These are phyloP conservation scores for Holtermannia corniformis DNA, from an alignment of 768 basidiomycete genomes.

Conservation along the genomic window DNA sequence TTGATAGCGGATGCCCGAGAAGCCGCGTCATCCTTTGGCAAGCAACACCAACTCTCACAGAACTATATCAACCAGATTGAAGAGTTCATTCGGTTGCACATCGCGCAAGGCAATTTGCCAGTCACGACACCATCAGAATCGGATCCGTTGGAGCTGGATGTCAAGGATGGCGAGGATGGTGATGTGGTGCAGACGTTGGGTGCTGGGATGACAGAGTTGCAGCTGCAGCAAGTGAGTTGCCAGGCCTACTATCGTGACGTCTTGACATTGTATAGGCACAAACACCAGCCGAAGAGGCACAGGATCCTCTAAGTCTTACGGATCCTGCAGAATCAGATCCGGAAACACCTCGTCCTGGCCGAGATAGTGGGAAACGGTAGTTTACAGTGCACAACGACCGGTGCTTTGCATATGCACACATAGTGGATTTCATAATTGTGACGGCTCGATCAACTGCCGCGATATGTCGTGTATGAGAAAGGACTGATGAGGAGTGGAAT, in stretches of 20 bases:
- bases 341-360: no score
- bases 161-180: background rate
- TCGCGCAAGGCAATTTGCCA: background rate
- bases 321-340: no score
- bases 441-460: constrained; percentile 53
- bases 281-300: background rate
- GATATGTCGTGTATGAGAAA: constrained; percentile 82
- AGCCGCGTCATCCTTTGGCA: constrained; percentile 27
- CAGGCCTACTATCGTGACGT: no score
- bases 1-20: constrained; percentile 19
- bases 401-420: background rate
- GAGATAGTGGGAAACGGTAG: no score
- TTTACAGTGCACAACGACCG: background rate
- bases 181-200: background rate
- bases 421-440: background rate
- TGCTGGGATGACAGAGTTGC: background rate
- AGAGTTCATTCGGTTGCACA: constrained; percentile 16
- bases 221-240: background rate
- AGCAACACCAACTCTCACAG: constrained; percentile 20
- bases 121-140: background rate
- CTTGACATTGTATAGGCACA: background rate
- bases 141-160: background rate
- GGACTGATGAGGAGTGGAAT: constrained; percentile 87
- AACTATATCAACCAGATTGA: constrained; percentile 34
- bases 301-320: no score